phyloP scores from a whole-genome alignment of 2,329 filamentous ascomycete species.

The Colletotrichum viniferum region DNA sequence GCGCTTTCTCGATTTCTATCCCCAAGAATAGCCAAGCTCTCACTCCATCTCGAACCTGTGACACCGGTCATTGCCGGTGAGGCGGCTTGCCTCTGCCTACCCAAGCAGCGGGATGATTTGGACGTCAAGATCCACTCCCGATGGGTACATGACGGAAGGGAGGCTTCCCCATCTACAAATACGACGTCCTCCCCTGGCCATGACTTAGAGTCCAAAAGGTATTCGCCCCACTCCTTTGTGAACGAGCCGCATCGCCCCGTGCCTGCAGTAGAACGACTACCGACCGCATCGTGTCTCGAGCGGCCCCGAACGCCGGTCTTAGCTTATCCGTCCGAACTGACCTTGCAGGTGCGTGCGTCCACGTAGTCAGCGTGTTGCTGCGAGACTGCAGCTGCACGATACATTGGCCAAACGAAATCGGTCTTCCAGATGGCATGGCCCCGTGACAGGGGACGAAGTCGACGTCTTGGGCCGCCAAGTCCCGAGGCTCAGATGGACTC shows the following conservation, averaged over 20 bases:
- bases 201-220: neutral
- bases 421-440: neutral
- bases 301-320: constrained; percentile 12
- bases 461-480: neutral
- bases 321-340: neutral
- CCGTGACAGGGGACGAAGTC: neutral
- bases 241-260: constrained; percentile 3
- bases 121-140: neutral
- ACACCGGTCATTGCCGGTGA: neutral
- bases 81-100: neutral
- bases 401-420: neutral
- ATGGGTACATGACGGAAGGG: neutral
- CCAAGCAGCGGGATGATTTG: neutral
- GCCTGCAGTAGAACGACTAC: neutral
- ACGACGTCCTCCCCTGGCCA: neutral
- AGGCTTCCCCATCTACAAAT: neutral
- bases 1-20: neutral
- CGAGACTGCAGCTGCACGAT: constrained; percentile 17
- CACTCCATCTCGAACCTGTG: neutral
- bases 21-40: neutral
- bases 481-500: constrained; percentile 2
- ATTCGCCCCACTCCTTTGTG: neutral
- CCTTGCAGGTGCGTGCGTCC: neutral
- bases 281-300: constrained; percentile 6
- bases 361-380: neutral